These are phyloP conservation scores for Triticum timopheevii DNA, from an alignment of 176 grass and related monocot genomes.

Conservation along the genomic window DNA sequence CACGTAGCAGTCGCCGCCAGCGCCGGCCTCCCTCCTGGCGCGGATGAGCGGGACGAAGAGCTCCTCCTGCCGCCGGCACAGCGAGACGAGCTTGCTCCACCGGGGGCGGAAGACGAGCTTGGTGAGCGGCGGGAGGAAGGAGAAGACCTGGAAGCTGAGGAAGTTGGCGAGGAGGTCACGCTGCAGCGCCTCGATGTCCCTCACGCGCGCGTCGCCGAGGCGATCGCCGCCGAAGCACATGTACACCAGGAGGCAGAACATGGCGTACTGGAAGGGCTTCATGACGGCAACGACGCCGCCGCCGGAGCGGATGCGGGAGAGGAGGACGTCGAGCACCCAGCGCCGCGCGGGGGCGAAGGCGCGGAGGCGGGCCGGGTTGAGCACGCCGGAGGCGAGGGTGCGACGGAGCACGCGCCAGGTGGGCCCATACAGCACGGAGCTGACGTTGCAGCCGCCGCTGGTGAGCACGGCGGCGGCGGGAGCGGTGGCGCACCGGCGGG, in stretches of 20 bases:
- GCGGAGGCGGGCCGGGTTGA: conserved; percentile 50
- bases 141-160: conserved; percentile 53
- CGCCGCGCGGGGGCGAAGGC: conserved; percentile 36
- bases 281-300: conserved; percentile 33
- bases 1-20: conserved; percentile 30
- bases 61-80: conserved; percentile 52
- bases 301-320: conserved; percentile 11
- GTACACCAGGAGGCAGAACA: conserved; percentile 68
- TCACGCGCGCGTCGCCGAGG: conserved; percentile 19
- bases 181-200: conserved; percentile 44
- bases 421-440: conserved; percentile 39
- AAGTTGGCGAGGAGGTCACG: conserved; percentile 22
- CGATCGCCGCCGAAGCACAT: conserved; percentile 77
- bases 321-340: conserved; percentile 43
- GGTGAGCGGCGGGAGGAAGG: conserved; percentile 39
- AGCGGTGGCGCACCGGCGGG: conserved; percentile 16
- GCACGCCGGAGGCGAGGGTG: conserved; percentile 38
- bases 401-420: conserved; percentile 54
- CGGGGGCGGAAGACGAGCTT: conserved; percentile 54
- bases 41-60: conserved; percentile 49
- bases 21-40: conserved; percentile 15
- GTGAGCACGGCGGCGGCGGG: conserved; percentile 22
- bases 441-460: conserved; percentile 48
- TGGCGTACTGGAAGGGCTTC: conserved; percentile 66
- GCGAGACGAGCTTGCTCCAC: conserved; percentile 45